Base-by-base conservation (phyloP, 495 filamentous ascomycete genomes). In the Oidiodendron maius region DNA sequence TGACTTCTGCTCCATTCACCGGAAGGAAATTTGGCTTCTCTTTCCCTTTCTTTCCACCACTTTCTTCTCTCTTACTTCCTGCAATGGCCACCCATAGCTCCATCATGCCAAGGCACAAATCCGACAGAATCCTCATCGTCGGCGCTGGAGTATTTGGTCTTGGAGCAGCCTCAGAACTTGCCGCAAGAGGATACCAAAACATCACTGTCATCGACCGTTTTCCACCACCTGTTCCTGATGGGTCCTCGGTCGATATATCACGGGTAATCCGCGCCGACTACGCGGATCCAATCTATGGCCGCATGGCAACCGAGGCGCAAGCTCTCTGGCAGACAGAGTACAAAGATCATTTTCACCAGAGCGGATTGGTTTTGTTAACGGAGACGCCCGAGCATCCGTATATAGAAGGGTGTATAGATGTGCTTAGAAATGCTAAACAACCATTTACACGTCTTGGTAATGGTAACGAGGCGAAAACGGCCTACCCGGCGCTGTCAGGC, bases 231-330 rank as follows among this genome's bases (percentile, higher is more conserved):
- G 75, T 83, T 49, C 78, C 78, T 3, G 77, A 90, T 55, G 80
- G 80, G 46, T 76, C 85, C 22, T 85, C 80, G 40, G 76, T 87
- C 56, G 88, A 91, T 69, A 77, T 72, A 30, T 87, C 84, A 16
- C 82, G 86, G 42, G 86, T 91, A 57, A 74, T 96, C 49, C 77
- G 91, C 21, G 70, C 89, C 32, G 90, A 96, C 69, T 96, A 96
- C 62, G 73, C 81, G 1, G 75, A 87, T 60, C 66, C 76, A 2
- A 76, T 74, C 2, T 95, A 96, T 62, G 73, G 84, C 11, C 62
- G 67, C 8, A 80, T 96, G 37, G 86, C 80, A 6, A 67, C 76
- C 1, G 63, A 72, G 4, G 90, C 89, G 3, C 84, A 86, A 43
- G 57, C 64, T 16, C 67, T 71, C 59, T 97, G 91, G 91, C 78